Percentiles rank a stretch among this genome's conserved stretches.
Conservation (phyloP, 2,329 filamentous ascomycete genomes). For the Ampelomyces quisqualis region DNA sequence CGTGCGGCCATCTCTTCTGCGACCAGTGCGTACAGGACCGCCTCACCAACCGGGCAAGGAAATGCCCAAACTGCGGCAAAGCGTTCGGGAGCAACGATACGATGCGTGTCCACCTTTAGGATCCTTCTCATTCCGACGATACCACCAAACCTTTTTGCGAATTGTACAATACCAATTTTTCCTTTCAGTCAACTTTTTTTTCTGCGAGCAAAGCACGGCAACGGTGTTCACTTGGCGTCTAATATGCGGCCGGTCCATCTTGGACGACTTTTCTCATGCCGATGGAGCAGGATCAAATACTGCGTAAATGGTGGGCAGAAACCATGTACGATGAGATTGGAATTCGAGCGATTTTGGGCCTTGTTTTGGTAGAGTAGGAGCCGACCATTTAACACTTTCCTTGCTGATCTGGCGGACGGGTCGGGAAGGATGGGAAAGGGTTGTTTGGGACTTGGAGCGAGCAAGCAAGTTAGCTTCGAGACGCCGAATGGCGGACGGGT, state of each 20-base stretch:
- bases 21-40: conserved; percentile 86
- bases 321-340: neutral
- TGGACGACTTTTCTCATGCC: neutral
- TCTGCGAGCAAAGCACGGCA: conserved; percentile 1
- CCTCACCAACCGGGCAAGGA: conserved; percentile 84
- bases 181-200: neutral
- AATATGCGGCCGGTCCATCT: conserved; percentile 4
- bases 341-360: neutral
- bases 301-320: neutral
- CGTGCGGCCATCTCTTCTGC: conserved; percentile 94
- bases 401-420: too few relatives aligned
- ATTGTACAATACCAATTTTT: conserved; percentile 4
- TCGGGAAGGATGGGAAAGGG: too few relatives aligned
- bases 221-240: conserved; percentile 3
- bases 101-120: conserved; percentile 58
- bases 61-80: conserved; percentile 91
- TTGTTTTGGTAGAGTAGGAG: conserved; percentile 3
- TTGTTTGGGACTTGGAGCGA: neutral
- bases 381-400: neutral
- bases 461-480: too few relatives aligned
- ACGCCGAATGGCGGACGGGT: neutral
- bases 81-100: conserved; percentile 89
- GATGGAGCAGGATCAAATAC: conserved; percentile 2
- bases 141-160: neutral
- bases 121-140: neutral